These are phyloP conservation scores for Zygotorulaspora mrakii DNA, from an alignment of 1,139 yeast genomes.

Conservation along the genomic window DNA sequence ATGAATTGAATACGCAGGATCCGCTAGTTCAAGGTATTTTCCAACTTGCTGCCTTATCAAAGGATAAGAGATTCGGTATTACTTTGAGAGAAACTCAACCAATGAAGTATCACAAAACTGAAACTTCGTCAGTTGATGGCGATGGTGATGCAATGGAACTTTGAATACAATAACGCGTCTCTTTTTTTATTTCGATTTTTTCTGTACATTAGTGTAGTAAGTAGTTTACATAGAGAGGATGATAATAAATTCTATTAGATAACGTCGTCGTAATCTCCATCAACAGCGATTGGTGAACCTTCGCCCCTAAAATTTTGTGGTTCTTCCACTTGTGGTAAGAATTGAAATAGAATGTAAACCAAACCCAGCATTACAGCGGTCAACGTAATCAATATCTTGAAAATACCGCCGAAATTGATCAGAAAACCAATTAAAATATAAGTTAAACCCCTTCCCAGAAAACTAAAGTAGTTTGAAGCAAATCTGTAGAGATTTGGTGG, in stretches of 20 bases:
- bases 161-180: slow-evolving; percentile 4
- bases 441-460: slow-evolving; percentile 76
- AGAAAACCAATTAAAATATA: slow-evolving; percentile 65
- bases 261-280: slow-evolving; percentile 27
- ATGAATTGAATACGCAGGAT: slow-evolving; percentile 47
- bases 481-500: slow-evolving; percentile 66
- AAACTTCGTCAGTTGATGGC: slow-evolving; percentile 8
- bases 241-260: slow-evolving; percentile 7
- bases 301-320: slow-evolving; percentile 31
- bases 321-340: slow-evolving; percentile 68
- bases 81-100: slow-evolving; percentile 60
- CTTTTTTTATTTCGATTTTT: slow-evolving; percentile 6
- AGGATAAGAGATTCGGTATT: slow-evolving; percentile 67
- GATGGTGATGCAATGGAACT: slow-evolving; percentile 21
- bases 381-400: slow-evolving; percentile 54
- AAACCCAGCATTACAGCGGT: slow-evolving; percentile 57
- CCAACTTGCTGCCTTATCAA: slow-evolving; percentile 53
- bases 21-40: slow-evolving; percentile 45
- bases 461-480: slow-evolving; percentile 74
- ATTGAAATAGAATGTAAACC: slow-evolving; percentile 58
- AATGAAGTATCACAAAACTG: slow-evolving; percentile 31
- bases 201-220: slow-evolving; percentile 2
- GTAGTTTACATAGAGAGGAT: background rate
- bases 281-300: slow-evolving; percentile 26
- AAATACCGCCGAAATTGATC: slow-evolving; percentile 55